phyloP scores from a whole-genome alignment of 371 early-diverging fungal species.

The Nematocida homosporus region DNA sequence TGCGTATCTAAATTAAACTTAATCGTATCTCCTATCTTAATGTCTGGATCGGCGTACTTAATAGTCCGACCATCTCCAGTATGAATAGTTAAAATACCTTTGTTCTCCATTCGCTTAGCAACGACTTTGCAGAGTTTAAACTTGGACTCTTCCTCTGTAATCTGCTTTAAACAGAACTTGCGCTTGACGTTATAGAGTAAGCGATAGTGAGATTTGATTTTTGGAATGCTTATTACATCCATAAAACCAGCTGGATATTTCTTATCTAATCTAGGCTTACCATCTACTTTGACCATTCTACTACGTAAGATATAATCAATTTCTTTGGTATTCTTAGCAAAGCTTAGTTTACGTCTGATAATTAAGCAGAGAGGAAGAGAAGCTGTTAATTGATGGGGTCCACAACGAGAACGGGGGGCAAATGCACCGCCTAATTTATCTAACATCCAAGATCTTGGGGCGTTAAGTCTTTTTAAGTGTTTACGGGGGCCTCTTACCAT shows the following conservation, averaged over 20 bases:
- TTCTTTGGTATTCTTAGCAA: conserved; percentile 93
- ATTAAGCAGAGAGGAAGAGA: conserved; percentile 95
- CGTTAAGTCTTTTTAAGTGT: conserved; percentile 98
- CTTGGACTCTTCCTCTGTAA: conserved; percentile 92
- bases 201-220: conserved; percentile 97
- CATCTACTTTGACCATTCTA: conserved; percentile 95
- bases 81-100: conserved; percentile 86
- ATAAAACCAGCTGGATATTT: conserved; percentile 98
- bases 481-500: conserved; percentile 95
- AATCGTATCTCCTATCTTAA: conserved; percentile 96
- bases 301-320: conserved; percentile 89
- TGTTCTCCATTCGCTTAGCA: conserved; percentile 81
- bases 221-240: conserved; percentile 95
- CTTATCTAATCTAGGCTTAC: conserved; percentile 90
- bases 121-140: conserved; percentile 97
- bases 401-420: conserved; percentile 92
- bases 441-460: conserved; percentile 99
- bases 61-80: conserved; percentile 98
- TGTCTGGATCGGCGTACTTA: conserved; percentile 95
- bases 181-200: conserved; percentile 95
- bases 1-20: conserved; percentile 85
- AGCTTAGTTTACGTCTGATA: conserved; percentile 94
- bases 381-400: conserved; percentile 97
- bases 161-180: conserved; percentile 96
- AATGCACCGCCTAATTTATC: conserved; percentile 94